Percentiles rank a stretch among this genome's conserved stretches.
phyloP scores from a whole-genome alignment of 1,139 yeast genomes.

The Kurtzmaniella quercitrusa region DNA sequence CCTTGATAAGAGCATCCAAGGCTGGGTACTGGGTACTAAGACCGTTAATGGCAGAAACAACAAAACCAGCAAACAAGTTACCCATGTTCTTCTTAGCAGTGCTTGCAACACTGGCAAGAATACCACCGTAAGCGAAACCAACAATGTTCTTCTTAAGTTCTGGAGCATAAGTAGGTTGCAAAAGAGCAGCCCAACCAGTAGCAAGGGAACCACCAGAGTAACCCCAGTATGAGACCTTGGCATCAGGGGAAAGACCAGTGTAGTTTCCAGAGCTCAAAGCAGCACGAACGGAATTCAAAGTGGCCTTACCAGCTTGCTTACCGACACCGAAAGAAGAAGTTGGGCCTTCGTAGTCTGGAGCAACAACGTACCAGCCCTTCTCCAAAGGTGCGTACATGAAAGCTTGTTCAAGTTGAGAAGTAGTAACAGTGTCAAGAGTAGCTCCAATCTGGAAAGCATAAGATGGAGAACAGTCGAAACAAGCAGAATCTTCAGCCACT shows the following conservation, averaged over 20 bases:
- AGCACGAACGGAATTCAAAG: constrained; percentile 29
- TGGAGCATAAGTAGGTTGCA: constrained; percentile 23
- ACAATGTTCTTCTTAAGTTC: constrained; percentile 14
- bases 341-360: constrained; percentile 30
- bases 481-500: constrained; percentile 18
- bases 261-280: constrained; percentile 18
- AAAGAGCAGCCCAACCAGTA: constrained; percentile 33
- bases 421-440: constrained; percentile 9
- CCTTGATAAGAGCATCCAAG: constrained; percentile 4
- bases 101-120: constrained; percentile 17
- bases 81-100: constrained; percentile 19
- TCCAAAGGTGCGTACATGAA: constrained; percentile 23
- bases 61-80: constrained; percentile 20
- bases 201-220: constrained; percentile 40
- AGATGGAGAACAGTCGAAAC: constrained; percentile 18
- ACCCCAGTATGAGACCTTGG: constrained; percentile 31
- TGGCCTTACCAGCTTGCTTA: constrained; percentile 26
- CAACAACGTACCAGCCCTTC: constrained; percentile 30
- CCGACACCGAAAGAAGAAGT: constrained; percentile 28
- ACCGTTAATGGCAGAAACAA: constrained; percentile 18
- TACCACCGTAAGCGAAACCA: constrained; percentile 19
- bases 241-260: constrained; percentile 27
- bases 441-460: constrained; percentile 15
- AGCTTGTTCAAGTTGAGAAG: constrained; percentile 22
- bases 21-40: constrained; percentile 12